Evolutionary conservation across 2,329 filamentous ascomycete species (phyloP).

Genomic region (Fusarium tricinctum): DNA sequence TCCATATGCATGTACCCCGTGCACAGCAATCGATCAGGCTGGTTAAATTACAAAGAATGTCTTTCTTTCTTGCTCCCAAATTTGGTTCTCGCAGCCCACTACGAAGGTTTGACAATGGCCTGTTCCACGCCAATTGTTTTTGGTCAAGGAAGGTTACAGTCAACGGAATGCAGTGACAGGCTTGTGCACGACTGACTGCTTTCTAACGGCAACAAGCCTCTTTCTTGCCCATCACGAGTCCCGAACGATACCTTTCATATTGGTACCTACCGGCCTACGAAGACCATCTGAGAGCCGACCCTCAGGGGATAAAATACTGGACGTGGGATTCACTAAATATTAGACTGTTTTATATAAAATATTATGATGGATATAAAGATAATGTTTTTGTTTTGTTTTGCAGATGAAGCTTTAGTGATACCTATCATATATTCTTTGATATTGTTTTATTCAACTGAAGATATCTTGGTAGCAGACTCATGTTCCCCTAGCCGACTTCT

Average conservation of each 20-base stretch:
- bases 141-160: conserved; percentile 36
- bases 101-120: conserved; percentile 30
- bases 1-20: conserved; percentile 23
- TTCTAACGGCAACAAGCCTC: conserved; percentile 44
- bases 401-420: no score
- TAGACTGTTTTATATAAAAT: no score
- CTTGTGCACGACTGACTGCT: conserved; percentile 35
- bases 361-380: no score
- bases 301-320: no score
- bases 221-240: conserved; percentile 34
- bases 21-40: conserved; percentile 25
- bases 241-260: conserved; percentile 20
- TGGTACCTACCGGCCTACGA: conserved; percentile 7
- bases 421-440: no score
- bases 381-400: no score
- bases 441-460: no score
- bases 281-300: conserved; percentile 14
- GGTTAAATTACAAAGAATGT: conserved; percentile 31
- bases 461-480: no score
- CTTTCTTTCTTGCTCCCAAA: conserved; percentile 26
- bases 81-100: conserved; percentile 20
- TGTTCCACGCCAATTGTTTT: conserved; percentile 31
- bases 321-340: no score
- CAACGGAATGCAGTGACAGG: conserved; percentile 38
- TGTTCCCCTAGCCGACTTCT: conserved; percentile 15